A percentile compares a stretch with the other conserved stretches of the same genome.
phyloP scores from a whole-genome alignment of 1,284 basidiomycete genomes.

The Trichosporon inkin region DNA sequence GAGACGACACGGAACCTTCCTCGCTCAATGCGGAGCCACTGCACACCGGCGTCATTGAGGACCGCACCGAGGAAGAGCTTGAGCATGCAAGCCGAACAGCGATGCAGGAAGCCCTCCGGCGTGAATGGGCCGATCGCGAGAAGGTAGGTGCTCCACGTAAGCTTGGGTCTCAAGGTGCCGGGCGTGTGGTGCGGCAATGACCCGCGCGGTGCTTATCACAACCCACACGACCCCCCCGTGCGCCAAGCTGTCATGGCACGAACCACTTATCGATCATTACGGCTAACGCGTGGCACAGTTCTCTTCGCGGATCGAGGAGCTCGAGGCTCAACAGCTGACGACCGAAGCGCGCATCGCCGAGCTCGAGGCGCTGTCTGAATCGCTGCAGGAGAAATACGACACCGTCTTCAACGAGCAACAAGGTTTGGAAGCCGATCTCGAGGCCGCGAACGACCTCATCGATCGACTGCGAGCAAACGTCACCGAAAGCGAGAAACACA shows the following conservation, averaged over 20 bases:
- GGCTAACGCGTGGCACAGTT: conserved; percentile 5
- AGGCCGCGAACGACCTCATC: conserved; percentile 37
- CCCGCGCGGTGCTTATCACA: not conserved
- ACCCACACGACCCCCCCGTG: not conserved
- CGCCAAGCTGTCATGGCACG: conserved; percentile 1
- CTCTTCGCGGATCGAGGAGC: conserved; percentile 17
- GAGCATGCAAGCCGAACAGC: conserved; percentile 28
- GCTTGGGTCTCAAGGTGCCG: not conserved
- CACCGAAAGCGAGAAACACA: conserved; percentile 33
- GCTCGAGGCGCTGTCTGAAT: conserved; percentile 8
- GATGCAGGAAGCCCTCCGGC: conserved; percentile 31
- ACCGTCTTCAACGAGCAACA: conserved; percentile 40
- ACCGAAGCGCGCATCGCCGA: conserved; percentile 6
- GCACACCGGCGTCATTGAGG: conserved; percentile 23
- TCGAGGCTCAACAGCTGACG: conserved; percentile 11
- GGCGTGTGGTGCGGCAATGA: not conserved
- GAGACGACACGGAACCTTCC: not conserved
- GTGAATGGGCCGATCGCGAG: conserved; percentile 37
- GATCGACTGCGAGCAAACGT: conserved; percentile 34
- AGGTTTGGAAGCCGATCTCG: conserved; percentile 41
- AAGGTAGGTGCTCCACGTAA: conserved; percentile 27
- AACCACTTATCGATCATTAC: not conserved
- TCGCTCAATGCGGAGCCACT: not conserved
- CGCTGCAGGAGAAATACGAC: conserved; percentile 30
- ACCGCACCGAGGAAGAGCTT: conserved; percentile 37